These are phyloP conservation scores for Chondrus crispus DNA, from an alignment of 23 red algal genomes.

Conservation along the genomic window DNA sequence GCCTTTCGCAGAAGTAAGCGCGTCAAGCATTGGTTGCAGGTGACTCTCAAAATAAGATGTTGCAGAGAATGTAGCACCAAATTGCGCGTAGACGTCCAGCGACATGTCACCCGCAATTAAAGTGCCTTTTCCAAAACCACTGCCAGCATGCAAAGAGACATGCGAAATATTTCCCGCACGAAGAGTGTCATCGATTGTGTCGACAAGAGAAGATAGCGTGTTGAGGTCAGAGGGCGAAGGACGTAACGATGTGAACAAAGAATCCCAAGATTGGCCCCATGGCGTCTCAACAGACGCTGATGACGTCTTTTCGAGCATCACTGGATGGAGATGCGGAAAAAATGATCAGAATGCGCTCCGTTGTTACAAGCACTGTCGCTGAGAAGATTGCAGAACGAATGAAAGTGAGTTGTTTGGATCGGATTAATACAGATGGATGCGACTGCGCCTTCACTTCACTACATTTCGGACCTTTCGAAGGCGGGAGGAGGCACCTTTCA, in stretches of 20 bases:
- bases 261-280: slow-evolving; percentile 46
- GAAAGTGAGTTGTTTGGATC: no score
- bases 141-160: slow-evolving; percentile 1
- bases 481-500: no score
- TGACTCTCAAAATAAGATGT: slow-evolving; percentile 36
- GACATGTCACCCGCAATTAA: background rate
- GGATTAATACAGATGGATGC: no score
- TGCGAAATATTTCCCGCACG: background rate
- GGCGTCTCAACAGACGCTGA: slow-evolving; percentile 21
- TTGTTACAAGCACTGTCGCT: no score
- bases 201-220: background rate
- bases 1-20: background rate
- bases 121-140: slow-evolving; percentile 37
- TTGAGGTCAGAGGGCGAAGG: slow-evolving; percentile 5
- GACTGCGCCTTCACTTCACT: no score
- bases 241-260: slow-evolving; percentile 20
- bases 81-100: slow-evolving; percentile 23
- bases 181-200: slow-evolving; percentile 28
- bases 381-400: no score
- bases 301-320: no score
- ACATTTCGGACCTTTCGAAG: no score
- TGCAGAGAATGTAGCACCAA: slow-evolving; percentile 25
- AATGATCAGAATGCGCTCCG: no score
- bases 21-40: slow-evolving; percentile 28
- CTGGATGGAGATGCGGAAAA: no score